Evolutionary conservation across 2,329 filamentous ascomycete genomes (phyloP), one percentile per base, ranked within the genome.

Genomic region (Trichoderma arundinaceum): DNA sequence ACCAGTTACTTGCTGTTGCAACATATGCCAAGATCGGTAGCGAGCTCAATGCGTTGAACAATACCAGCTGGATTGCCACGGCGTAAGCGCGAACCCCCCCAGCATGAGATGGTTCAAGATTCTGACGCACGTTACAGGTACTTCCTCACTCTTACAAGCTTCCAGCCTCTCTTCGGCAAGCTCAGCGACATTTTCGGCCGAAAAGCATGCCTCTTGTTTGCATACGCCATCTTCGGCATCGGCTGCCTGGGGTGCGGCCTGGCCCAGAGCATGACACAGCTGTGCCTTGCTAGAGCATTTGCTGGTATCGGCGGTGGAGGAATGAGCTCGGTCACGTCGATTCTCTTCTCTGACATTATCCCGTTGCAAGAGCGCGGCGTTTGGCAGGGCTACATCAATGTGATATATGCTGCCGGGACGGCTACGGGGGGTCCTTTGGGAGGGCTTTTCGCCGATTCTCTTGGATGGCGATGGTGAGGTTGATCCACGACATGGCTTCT

Each of bases 1-100:
- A 94, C 73, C 90, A 93, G 75, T 92, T 92, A 0, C 86, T 94
- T 62, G 88, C 91, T 35, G 86, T 94, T 56, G 87, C 88, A n/a
- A 88, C 85, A n/a, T 93, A 93, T 75, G 90, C 89, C 57, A 87
- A 84, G 68, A 94, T 94, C 71, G 91, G 90, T 10, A 91, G 85
- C 65, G 91, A 94, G 68, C 79, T 94, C 33, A 82, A 91, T 59
- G 90, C 91, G 1, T 81, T 94, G 60, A 92, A 90, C 73, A 86
- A 86, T 69, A 92, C 90, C 4, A 90, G 86, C 60, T 93, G 91
- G 90, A 89, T 93, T 66, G 90, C 90, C 33, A 78, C 77, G 2
- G 76, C 81, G 58, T 61, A 43, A 52, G 58, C 46, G 33, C 22
- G 17, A 19, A 19, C 7, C 19, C 32, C 33, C 4, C 0, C 32